These are phyloP conservation scores for Colletotrichum orbiculare DNA, from an alignment of 2,329 filamentous ascomycete species.

Conservation along the genomic window DNA sequence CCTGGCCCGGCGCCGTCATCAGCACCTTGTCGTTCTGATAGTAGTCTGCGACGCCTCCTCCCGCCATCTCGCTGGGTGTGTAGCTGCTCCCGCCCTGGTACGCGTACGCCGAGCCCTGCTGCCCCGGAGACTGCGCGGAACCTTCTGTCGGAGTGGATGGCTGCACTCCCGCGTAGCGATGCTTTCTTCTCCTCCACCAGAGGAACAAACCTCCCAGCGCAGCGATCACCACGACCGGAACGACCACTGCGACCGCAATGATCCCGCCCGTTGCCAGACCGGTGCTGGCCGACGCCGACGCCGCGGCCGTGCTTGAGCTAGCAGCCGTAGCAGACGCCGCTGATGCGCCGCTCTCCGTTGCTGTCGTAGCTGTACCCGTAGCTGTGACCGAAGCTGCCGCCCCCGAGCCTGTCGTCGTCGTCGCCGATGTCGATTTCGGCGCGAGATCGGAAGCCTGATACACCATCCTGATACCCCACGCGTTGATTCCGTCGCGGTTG, in stretches of 20 bases:
- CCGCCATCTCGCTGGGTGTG: slow-evolving; percentile 23
- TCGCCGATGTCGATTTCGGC: slow-evolving; percentile 3
- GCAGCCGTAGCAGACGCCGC: too few relatives aligned
- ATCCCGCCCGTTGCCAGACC: slow-evolving; percentile 20
- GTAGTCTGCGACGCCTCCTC: slow-evolving; percentile 11
- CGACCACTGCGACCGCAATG: slow-evolving; percentile 17
- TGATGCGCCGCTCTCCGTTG: not conserved
- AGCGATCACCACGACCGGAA: slow-evolving; percentile 20
- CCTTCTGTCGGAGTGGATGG: slow-evolving; percentile 7
- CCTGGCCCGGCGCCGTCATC: slow-evolving; percentile 2
- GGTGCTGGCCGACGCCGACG: not conserved
- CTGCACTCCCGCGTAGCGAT: slow-evolving; percentile 27
- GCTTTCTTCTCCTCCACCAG: slow-evolving; percentile 27
- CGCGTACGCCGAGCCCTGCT: slow-evolving; percentile 13
- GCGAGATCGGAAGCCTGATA: slow-evolving; percentile 40
- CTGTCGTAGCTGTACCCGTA: not conserved
- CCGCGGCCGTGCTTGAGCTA: not conserved
- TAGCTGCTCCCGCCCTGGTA: slow-evolving; percentile 14
- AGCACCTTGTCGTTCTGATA: slow-evolving; percentile 34
- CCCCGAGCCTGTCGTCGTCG: not conserved
- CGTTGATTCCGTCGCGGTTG: slow-evolving; percentile 38
- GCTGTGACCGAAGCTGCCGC: not conserved
- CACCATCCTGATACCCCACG: slow-evolving; percentile 43
- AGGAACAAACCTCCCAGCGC: slow-evolving; percentile 25
- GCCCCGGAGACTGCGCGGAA: slow-evolving; percentile 2